Evolutionary conservation across 2,329 filamentous ascomycete species (phyloP).

Genomic region (Fusarium luffae): DNA sequence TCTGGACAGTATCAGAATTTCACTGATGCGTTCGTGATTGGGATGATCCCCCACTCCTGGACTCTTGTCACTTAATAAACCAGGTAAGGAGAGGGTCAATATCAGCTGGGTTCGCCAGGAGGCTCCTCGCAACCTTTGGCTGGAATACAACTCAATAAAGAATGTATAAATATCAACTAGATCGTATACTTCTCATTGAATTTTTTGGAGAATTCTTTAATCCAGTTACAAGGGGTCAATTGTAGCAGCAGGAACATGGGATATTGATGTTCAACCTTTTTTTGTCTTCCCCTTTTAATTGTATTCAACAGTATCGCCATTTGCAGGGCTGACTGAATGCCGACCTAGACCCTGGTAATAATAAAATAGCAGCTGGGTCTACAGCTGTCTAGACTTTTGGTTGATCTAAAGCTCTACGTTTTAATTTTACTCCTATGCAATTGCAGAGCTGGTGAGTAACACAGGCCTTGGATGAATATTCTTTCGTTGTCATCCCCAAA

Average conservation of each 20-base stretch:
- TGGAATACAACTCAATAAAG: constrained; percentile 51
- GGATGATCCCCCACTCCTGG: constrained; percentile 77
- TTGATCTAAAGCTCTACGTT: constrained; percentile 35
- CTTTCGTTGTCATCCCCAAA: constrained; percentile 32
- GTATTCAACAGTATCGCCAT: constrained; percentile 30
- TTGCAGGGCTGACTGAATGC: constrained; percentile 33
- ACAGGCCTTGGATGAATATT: constrained; percentile 19
- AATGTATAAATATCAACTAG: background rate
- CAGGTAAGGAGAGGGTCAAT: constrained; percentile 68
- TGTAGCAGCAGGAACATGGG: background rate
- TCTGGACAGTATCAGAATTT: constrained; percentile 76
- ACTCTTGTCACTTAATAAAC: constrained; percentile 59
- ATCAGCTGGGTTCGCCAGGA: constrained; percentile 73
- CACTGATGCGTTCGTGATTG: constrained; percentile 81
- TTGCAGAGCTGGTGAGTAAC: constrained; percentile 18
- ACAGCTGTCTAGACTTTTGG: constrained; percentile 36
- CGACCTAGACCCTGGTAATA: constrained; percentile 9
- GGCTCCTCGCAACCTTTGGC: constrained; percentile 81
- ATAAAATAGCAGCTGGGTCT: constrained; percentile 21
- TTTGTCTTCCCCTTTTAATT: constrained; percentile 4
- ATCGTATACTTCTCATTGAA: background rate
- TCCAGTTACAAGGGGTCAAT: background rate
- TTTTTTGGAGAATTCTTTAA: background rate
- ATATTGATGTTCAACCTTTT: constrained; percentile 14
- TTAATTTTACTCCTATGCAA: constrained; percentile 35